Evolutionary conservation across 352 stramenopile species (phyloP), one percentile per base, ranked within the genome.

Genomic region (Pythium guiyangense): DNA sequence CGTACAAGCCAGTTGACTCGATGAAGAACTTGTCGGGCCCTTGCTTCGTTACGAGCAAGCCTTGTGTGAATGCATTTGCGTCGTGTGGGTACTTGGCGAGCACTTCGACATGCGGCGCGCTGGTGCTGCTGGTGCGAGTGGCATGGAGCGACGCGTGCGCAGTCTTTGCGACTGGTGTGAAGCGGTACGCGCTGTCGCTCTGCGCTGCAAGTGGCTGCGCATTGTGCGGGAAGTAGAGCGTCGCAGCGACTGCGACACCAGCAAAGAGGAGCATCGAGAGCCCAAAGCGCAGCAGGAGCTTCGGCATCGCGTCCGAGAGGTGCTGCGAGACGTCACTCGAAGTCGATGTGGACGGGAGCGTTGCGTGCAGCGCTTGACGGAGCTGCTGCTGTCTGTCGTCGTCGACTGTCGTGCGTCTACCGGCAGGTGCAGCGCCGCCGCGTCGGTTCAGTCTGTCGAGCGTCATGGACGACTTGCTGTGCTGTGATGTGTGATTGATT

Each of bases 1-100:
- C 79, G 69, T 90, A 94, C 5, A 97, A 44, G 2, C 94, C 94
- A 22, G 86, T 96, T 0, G 90, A 97, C 73, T 98, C 92, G 57
- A 96, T 94, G n/a, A 98, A 83, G 37, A 85, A 77, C 37, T 90
- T 94, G 31, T 83, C 50, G 2, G 66, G 40, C 11, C 64, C 76
- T 6, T 73, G 50, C 31, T 67, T 69, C n/a, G n/a, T n/a, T n/a
- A 96, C 42, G 68, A 90, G 49, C 34, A 94, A 67, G 2, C 89
- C 89, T 55, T 94, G 90, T n/a, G 88, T 96, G 64, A 97, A 97
- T 4, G 91, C 86, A 20, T 62, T 49, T 0, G 65, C 8, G 55
- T 97, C 91, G 57, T 97, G 91, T 12, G 84, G 80, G 59, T 85
- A 92, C 67, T 73, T 74, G 17, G 59, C 70, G 29, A 94, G 58